phyloP scores from a whole-genome alignment of 306 rosid genomes.

The Adenanthera pavonina region DNA sequence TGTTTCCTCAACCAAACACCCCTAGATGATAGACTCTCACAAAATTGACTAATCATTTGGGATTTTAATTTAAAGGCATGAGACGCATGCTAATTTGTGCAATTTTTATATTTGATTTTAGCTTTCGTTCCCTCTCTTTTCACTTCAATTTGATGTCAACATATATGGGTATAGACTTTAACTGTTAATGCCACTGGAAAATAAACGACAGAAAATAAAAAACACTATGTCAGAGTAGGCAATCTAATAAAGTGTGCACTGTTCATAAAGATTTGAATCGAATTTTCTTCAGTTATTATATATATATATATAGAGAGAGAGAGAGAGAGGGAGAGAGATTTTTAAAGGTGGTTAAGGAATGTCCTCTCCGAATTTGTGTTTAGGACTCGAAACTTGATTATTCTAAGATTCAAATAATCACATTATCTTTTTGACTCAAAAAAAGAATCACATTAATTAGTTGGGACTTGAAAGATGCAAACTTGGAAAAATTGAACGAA shows the following conservation, averaged over 20 bases:
- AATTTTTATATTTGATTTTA: neutral
- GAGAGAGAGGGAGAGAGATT: no score
- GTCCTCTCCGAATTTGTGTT: no score
- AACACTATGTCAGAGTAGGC: neutral
- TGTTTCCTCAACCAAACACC: constrained; percentile 69
- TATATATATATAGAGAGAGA: no score
- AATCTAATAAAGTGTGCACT: neutral
- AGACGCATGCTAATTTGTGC: constrained; percentile 19
- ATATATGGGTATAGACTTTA: neutral
- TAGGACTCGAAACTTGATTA: no score
- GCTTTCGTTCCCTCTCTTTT: neutral
- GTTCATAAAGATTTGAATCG: neutral
- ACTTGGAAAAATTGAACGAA: no score
- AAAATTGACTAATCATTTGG: constrained; percentile 46
- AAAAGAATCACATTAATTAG: no score
- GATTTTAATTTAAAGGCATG: constrained; percentile 14
- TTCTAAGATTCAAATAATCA: no score
- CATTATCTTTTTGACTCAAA: no score
- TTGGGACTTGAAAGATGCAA: no score
- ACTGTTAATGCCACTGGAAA: no score
- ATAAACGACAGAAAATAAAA: no score
- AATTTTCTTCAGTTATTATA: neutral
- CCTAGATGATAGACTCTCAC: constrained; percentile 31
- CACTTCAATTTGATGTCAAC: neutral
- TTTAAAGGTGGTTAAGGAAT: no score